Evolutionary conservation across 805 yeast genomes (phyloP), one percentile per base, ranked within the genome.

Genomic region (Saturnispora quitensis): DNA sequence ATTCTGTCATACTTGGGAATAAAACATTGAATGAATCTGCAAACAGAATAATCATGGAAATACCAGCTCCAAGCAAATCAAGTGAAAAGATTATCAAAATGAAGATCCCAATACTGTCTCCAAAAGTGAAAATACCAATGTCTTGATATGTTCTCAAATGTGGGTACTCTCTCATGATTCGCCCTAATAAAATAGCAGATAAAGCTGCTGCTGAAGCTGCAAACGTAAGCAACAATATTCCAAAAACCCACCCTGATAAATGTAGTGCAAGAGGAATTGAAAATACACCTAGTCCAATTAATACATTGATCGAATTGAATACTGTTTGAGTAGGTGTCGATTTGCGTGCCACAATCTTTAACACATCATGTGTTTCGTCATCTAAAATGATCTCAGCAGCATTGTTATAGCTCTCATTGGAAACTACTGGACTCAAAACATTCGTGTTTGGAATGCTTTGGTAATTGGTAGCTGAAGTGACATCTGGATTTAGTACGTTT

Each of bases 321-420:
- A 84, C 69, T 0, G 95, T 86, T 62, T 86, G 95, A 1, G 86
- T 80, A 0, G 80, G 81, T 0, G 93, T 86, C 7, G 84, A 78
- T 56, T 67, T 73, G 7, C 70, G 71, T 8, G 68, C 57, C 36
- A 58, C 56, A 8, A 58, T 50, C 25, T 47, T 49, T 13, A 55
- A 33, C 6, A 43, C 40, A 8, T 50, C 56, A 15, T 51, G 48
- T 6, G 24, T 38, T 10, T 38, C 42, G 8, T 45, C 36, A n/a
- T 40, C 36, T 10, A 22, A 40, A 13, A 20, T 24, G 20, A 50
- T 34, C 27, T 40, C 49, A 24, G 42, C 17, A 20, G n/a, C 25
- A n/a, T 40, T 38, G 4, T 17, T 18, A 12, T 38, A 17, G 15
- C 42, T 38, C 3, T 38, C 42, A 38, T 38, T 38, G 22, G 42